Conservation (phyloP, 2,329 filamentous ascomycete species). For the Cadophora gregata region DNA sequence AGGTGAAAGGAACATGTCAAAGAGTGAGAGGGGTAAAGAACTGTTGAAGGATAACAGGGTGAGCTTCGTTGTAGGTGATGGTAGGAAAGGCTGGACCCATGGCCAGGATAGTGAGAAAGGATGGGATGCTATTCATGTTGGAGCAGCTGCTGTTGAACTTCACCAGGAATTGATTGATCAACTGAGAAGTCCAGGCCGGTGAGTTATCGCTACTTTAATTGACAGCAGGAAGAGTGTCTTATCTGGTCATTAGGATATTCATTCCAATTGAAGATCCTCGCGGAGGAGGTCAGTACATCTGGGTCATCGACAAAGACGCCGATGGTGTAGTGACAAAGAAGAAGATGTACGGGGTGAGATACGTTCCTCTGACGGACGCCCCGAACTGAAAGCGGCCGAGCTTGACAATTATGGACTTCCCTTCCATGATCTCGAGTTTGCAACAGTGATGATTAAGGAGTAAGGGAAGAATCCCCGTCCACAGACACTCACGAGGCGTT, state of each 20-base stretch:
- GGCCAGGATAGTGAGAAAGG: constrained; percentile 54
- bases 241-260: constrained; percentile 61
- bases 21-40: constrained; percentile 60
- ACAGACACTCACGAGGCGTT: not conserved
- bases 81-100: constrained; percentile 65
- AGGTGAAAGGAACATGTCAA: constrained; percentile 69
- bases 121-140: constrained; percentile 96
- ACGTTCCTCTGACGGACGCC: constrained; percentile 79
- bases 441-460: not conserved
- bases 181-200: constrained; percentile 76
- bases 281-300: constrained; percentile 65
- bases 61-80: constrained; percentile 77
- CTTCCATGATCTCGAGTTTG: not conserved
- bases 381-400: constrained; percentile 46
- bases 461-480: not conserved
- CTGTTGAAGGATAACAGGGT: constrained; percentile 71
- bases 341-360: constrained; percentile 73
- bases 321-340: constrained; percentile 65
- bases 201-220: constrained; percentile 25
- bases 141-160: constrained; percentile 78
- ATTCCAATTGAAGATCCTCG: constrained; percentile 71
- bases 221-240: not conserved
- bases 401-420: not conserved
- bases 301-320: constrained; percentile 74
- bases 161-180: constrained; percentile 78